These are phyloP conservation scores for Neonectria punicea DNA, from an alignment of 2,329 filamentous ascomycete genomes.

Conservation along the genomic window DNA sequence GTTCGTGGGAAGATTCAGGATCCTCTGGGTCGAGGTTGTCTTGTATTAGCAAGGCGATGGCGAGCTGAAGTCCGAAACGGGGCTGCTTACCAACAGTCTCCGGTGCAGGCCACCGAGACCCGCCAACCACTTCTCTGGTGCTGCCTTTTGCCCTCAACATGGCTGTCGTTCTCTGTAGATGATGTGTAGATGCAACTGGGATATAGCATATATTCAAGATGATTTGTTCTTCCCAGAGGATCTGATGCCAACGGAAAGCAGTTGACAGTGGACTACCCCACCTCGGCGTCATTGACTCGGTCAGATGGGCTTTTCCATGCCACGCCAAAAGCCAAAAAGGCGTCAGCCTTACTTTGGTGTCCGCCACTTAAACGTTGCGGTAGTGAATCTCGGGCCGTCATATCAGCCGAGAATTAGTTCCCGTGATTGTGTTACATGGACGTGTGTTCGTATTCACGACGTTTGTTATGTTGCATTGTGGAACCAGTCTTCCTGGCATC, in stretches of 20 bases:
- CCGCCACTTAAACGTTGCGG: background rate
- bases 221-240: background rate
- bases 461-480: too few species aligned
- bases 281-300: background rate
- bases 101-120: background rate
- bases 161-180: background rate
- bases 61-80: background rate
- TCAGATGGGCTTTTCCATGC: background rate
- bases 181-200: rapidly evolving
- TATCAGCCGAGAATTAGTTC: background rate
- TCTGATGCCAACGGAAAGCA: background rate
- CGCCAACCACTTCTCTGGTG: background rate
- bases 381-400: background rate
- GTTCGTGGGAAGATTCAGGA: background rate
- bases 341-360: background rate
- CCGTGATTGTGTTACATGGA: background rate
- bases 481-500: too few species aligned
- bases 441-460: too few species aligned
- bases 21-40: background rate
- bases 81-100: background rate
- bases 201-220: background rate
- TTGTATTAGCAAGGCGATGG: background rate
- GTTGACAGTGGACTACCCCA: background rate
- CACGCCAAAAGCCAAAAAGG: background rate
- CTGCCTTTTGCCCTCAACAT: background rate